phyloP scores from a whole-genome alignment of 2,329 filamentous ascomycete genomes.

The Xylariaceae sp. region DNA sequence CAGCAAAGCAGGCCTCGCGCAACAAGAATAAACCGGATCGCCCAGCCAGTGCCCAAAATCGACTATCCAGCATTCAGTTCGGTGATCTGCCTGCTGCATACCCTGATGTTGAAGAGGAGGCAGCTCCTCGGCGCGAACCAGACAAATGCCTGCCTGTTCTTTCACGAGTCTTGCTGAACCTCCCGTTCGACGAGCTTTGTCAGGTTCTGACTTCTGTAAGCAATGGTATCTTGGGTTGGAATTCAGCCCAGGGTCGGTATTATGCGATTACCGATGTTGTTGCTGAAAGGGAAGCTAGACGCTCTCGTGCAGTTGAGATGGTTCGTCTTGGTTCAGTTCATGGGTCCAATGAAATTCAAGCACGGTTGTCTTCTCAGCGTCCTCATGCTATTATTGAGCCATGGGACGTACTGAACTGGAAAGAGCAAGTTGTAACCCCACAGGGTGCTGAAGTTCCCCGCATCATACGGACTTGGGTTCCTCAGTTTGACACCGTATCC shows the following conservation, averaged over 20 bases:
- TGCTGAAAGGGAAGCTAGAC: conserved; percentile 53
- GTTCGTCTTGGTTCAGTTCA: conserved; percentile 33
- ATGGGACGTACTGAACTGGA: conserved; percentile 48
- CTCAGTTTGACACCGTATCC: conserved; percentile 24
- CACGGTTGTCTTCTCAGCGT: conserved; percentile 32
- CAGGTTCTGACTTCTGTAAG: conserved; percentile 58
- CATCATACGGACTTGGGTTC: conserved; percentile 42
- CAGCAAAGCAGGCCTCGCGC: conserved; percentile 8
- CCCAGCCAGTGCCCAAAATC: too few species aligned
- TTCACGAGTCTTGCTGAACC: conserved; percentile 64
- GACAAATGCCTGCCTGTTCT: conserved; percentile 44
- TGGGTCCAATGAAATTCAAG: conserved; percentile 30
- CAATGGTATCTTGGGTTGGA: conserved; percentile 49
- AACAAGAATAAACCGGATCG: conserved; percentile 42
- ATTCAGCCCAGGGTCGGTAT: conserved; percentile 42
- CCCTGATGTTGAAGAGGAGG: conserved; percentile 28
- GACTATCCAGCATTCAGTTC: conserved; percentile 64
- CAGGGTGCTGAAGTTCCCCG: conserved; percentile 37
- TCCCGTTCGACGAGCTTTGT: conserved; percentile 65
- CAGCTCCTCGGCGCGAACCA: conserved; percentile 21
- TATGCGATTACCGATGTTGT: conserved; percentile 47
- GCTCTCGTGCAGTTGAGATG: conserved; percentile 41
- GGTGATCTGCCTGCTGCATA: conserved; percentile 53
- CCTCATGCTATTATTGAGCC: conserved; percentile 34
- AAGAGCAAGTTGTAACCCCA: conserved; percentile 37